These are phyloP conservation scores for Termitomyces heimii DNA, from an alignment of 768 basidiomycete genomes.

Conservation along the genomic window DNA sequence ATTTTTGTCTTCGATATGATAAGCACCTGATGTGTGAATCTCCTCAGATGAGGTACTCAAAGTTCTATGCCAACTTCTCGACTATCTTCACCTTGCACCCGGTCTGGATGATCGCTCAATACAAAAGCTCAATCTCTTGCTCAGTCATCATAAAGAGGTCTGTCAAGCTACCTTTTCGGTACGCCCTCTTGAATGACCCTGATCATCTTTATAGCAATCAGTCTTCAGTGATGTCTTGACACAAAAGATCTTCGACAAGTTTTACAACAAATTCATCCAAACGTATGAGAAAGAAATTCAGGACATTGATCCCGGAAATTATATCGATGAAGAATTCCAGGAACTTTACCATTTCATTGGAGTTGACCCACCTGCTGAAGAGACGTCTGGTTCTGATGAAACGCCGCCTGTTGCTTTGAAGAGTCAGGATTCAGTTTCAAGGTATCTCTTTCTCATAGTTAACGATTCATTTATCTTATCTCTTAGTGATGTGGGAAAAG, in stretches of 20 bases:
- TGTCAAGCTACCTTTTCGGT: background rate
- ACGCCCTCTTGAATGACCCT: background rate
- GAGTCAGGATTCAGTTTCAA: conserved; percentile 11
- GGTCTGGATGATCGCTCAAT: conserved; percentile 31
- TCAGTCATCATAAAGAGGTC: conserved; percentile 48
- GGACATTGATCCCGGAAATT: conserved; percentile 27
- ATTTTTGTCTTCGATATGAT: background rate
- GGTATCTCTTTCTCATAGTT: background rate
- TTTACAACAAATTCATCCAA: conserved; percentile 40
- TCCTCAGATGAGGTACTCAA: conserved; percentile 55
- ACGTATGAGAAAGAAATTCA: conserved; percentile 36
- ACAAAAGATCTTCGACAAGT: conserved; percentile 50
- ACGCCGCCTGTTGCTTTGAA: background rate
- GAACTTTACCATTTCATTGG: conserved; percentile 38
- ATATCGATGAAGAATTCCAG: conserved; percentile 35
- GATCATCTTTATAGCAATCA: conserved; percentile 36
- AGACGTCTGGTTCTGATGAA: conserved; percentile 11
- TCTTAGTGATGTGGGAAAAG: conserved; percentile 8
- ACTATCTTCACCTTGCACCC: conserved; percentile 48
- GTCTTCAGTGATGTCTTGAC: conserved; percentile 50
- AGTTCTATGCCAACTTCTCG: conserved; percentile 54
- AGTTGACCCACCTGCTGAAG: conserved; percentile 28
- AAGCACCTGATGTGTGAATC: background rate
- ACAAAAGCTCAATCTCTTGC: conserved; percentile 41
- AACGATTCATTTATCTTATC: conserved; percentile 8